A percentile compares a stretch with the other conserved stretches of the same genome.
These are phyloP conservation scores for Paecilomyces fulvus DNA, from an alignment of 2,329 filamentous ascomycete species.

Conservation along the genomic window DNA sequence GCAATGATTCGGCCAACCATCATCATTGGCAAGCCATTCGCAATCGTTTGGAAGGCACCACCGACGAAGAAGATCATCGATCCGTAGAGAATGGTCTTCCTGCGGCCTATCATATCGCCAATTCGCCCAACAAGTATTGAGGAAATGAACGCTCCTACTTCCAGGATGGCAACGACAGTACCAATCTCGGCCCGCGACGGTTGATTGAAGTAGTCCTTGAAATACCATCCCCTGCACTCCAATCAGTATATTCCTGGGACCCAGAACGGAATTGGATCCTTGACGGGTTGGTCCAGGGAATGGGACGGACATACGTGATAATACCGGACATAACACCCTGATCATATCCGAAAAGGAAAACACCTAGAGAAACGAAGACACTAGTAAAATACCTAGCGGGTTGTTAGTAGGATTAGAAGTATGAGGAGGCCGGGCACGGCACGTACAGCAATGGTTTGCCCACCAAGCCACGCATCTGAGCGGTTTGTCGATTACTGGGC, in stretches of 20 bases:
- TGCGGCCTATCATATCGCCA: conserved; percentile 83
- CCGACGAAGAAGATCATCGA: conserved; percentile 80
- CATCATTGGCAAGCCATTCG: conserved; percentile 85
- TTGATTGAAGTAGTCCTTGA: conserved; percentile 86
- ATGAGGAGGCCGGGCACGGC: conserved; percentile 3
- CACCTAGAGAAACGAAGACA: conserved; percentile 59
- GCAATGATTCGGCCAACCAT: conserved; percentile 70
- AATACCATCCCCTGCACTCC: conserved; percentile 62
- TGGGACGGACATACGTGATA: conserved; percentile 50
- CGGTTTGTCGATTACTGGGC: conserved; percentile 55
- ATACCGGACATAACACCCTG: conserved; percentile 59
- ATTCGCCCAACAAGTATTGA: conserved; percentile 79
- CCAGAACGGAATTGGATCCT: background rate
- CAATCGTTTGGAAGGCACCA: conserved; percentile 74
- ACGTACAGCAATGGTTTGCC: conserved; percentile 87
- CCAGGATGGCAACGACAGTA: conserved; percentile 95
- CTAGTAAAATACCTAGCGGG: conserved; percentile 77
- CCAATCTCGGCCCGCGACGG: conserved; percentile 81
- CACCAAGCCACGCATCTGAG: conserved; percentile 80
- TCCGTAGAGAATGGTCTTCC: conserved; percentile 86
- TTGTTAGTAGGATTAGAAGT: conserved; percentile 13
- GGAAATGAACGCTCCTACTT: conserved; percentile 84
- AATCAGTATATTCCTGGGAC: conserved; percentile 8
- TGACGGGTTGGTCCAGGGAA: background rate
- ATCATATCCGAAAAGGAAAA: conserved; percentile 59